Evolutionary conservation across 2,329 filamentous ascomycete species (phyloP).

Genomic region (Thelonectria rubi): DNA sequence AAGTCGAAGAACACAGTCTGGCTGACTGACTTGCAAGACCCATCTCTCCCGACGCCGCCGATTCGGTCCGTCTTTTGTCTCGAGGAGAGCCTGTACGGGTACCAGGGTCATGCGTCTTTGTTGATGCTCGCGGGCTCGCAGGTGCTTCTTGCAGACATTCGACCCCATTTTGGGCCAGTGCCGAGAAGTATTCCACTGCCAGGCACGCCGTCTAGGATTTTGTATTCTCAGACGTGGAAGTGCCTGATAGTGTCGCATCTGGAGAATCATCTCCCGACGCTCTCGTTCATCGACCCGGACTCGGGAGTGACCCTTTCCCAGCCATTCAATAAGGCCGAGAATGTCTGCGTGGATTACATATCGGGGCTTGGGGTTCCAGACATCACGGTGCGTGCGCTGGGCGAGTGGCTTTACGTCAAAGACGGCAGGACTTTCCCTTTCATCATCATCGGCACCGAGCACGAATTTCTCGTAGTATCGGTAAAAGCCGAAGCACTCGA

Average conservation of each 20-base stretch:
- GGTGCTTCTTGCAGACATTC: slow-evolving; percentile 64
- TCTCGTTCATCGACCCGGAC: slow-evolving; percentile 66
- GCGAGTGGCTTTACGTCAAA: slow-evolving; percentile 70
- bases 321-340: slow-evolving; percentile 52
- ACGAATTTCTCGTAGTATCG: slow-evolving; percentile 65
- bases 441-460: slow-evolving; percentile 67
- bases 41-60: slow-evolving; percentile 55
- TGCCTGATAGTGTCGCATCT: slow-evolving; percentile 64
- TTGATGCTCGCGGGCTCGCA: slow-evolving; percentile 60
- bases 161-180: slow-evolving; percentile 55
- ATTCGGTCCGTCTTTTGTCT: slow-evolving; percentile 60
- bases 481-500: slow-evolving; percentile 46
- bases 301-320: slow-evolving; percentile 62
- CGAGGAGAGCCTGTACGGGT: slow-evolving; percentile 49
- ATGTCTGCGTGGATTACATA: slow-evolving; percentile 57
- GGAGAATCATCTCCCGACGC: slow-evolving; percentile 53
- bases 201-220: slow-evolving; percentile 60
- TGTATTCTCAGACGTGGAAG: slow-evolving; percentile 64
- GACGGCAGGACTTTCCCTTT: slow-evolving; percentile 68
- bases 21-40: slow-evolving; percentile 60
- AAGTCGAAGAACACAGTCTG: slow-evolving; percentile 58
- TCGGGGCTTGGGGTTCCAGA: slow-evolving; percentile 64
- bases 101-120: slow-evolving; percentile 52
- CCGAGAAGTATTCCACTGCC: slow-evolving; percentile 58
- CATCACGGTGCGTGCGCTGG: slow-evolving; percentile 67